Conservation (phyloP, 305 asterid genomes). For the Plantago rigida region DNA sequence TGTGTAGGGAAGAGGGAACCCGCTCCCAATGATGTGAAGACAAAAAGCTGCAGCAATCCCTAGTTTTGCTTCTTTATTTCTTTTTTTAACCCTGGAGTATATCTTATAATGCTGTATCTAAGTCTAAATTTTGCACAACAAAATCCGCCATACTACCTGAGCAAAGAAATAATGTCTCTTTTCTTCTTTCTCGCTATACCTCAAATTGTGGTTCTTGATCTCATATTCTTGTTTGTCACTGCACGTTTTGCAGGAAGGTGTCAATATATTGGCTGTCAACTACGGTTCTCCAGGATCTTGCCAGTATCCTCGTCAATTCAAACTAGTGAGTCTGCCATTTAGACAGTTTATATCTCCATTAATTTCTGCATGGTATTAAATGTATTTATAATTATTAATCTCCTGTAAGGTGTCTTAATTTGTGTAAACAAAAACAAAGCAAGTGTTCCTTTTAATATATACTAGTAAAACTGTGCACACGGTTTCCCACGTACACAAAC, state of each 20-base stretch:
- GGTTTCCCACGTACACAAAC: too few species aligned
- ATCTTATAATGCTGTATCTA: too few species aligned
- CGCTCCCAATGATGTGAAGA: too few species aligned
- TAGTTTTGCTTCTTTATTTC: too few species aligned
- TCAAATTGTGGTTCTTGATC: conserved; percentile 1
- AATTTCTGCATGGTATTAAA: background rate
- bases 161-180: background rate
- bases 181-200: conserved; percentile 3
- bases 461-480: background rate
- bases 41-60: too few species aligned
- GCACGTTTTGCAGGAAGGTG: conserved; percentile 59
- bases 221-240: conserved; percentile 16
- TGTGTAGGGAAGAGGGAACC: too few species aligned
- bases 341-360: background rate
- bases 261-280: conserved; percentile 72
- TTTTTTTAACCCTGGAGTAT: too few species aligned
- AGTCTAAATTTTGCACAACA: too few species aligned
- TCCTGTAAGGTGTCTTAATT: background rate
- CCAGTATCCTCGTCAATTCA: conserved; percentile 65
- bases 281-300: conserved; percentile 87
- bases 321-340: conserved; percentile 46
- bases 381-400: background rate
- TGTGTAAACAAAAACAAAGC: background rate
- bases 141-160: background rate
- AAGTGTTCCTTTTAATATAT: background rate